Conservation (phyloP, 441 rosid species). For the Arabidopsis lyrata region DNA sequence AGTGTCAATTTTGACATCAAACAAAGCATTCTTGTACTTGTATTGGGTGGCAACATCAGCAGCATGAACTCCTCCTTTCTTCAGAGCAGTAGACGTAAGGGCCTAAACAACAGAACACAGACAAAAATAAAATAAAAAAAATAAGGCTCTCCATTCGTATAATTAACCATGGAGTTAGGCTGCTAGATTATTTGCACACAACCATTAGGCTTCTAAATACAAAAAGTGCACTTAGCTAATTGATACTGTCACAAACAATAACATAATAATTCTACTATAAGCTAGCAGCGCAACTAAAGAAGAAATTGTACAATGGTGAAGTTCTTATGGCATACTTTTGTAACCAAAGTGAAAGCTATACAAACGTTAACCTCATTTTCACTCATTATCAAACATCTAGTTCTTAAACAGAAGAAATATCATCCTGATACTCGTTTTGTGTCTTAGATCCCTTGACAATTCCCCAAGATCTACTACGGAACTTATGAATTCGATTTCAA, state of each 20-base stretch:
- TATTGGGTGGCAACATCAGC: slow-evolving; percentile 80
- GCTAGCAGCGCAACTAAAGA: too few relatives aligned
- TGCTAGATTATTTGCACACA: slow-evolving; percentile 6
- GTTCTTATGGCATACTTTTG: neutral
- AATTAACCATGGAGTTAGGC: neutral
- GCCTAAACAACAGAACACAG: slow-evolving; percentile 53
- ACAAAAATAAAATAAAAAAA: neutral
- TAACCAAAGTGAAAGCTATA: neutral
- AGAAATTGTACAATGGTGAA: too few relatives aligned
- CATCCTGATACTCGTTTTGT: neutral
- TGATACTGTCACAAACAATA: neutral
- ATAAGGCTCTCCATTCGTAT: neutral
- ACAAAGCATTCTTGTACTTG: slow-evolving; percentile 72
- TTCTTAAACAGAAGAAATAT: neutral
- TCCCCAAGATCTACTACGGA: slow-evolving; percentile 3
- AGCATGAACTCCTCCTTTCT: slow-evolving; percentile 80
- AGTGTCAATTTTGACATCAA: slow-evolving; percentile 85
- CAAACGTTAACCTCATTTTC: neutral
- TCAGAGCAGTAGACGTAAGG: slow-evolving; percentile 76
- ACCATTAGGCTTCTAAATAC: neutral
- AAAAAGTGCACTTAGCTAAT: neutral
- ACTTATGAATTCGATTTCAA: neutral
- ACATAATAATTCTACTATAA: neutral
- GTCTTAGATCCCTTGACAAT: neutral
- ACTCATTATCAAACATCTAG: slow-evolving; percentile 2